Evolutionary conservation across 257 asterid genomes (phyloP).

Genomic region (Solanum clarkiae): DNA sequence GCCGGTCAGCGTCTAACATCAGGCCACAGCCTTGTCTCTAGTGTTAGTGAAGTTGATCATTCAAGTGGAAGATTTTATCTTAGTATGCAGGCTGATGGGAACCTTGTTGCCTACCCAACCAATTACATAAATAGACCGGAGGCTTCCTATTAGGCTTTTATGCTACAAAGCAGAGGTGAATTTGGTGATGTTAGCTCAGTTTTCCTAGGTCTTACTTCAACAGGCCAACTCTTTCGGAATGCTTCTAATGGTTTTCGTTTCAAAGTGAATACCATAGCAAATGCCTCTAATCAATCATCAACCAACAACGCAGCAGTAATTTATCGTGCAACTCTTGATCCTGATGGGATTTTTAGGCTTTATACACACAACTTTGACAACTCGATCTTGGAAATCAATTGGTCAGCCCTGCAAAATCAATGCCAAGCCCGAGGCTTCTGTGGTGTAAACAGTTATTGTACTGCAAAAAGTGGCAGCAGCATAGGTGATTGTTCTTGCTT

Average conservation of each 20-base stretch:
- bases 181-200: background rate
- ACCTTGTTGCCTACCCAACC: conserved; percentile 36
- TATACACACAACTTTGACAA: conserved; percentile 13
- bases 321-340: conserved; percentile 23
- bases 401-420: conserved; percentile 2
- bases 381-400: conserved; percentile 9
- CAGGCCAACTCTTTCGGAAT: conserved; percentile 4
- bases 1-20: conserved; percentile 23
- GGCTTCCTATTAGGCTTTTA: conserved; percentile 17
- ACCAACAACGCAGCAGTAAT: background rate
- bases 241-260: background rate
- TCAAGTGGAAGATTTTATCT: conserved; percentile 22
- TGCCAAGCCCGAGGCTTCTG: conserved; percentile 38
- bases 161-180: background rate
- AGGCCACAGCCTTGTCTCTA: conserved; percentile 14
- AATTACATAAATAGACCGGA: background rate
- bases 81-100: conserved; percentile 35
- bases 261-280: background rate
- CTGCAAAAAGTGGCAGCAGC: background rate
- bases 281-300: background rate
- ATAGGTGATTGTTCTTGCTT: conserved; percentile 24
- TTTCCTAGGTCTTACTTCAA: background rate
- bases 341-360: conserved; percentile 30
- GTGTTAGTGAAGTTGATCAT: conserved; percentile 19
- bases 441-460: conserved; percentile 36